phyloP scores from a whole-genome alignment of 257 asterid genomes.

The Nicotiana tabacum region DNA sequence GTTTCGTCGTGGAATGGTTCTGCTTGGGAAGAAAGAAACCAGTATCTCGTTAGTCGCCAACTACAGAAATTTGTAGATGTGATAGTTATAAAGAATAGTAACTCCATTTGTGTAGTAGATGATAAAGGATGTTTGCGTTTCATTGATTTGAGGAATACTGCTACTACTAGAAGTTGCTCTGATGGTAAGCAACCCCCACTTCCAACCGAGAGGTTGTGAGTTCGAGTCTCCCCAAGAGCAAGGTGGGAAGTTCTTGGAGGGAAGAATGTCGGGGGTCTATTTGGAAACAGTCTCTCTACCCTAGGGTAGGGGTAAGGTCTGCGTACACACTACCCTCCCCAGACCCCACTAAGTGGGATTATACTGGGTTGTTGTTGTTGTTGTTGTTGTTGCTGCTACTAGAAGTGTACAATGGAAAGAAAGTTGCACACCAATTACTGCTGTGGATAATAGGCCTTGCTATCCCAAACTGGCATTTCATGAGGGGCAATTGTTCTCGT shows the following conservation, averaged over 20 bases:
- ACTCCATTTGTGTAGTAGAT: constrained; percentile 67
- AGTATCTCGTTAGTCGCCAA: constrained; percentile 22
- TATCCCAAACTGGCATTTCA: constrained; percentile 76
- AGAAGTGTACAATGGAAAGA: constrained; percentile 73
- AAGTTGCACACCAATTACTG: constrained; percentile 53
- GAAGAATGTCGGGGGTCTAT: too few species aligned
- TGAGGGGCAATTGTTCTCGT: constrained; percentile 71
- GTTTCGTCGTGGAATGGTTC: constrained; percentile 73
- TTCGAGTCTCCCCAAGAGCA: too few species aligned
- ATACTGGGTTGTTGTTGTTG: too few species aligned
- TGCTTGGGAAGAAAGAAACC: constrained; percentile 24
- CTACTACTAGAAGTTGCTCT: too few species aligned
- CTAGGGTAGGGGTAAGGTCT: too few species aligned
- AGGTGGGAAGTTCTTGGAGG: too few species aligned
- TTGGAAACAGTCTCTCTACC: too few species aligned
- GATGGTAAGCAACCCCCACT: too few species aligned
- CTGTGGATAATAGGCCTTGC: constrained; percentile 67
- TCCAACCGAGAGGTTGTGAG: too few species aligned
- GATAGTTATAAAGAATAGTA: constrained; percentile 64
- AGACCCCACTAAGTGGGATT: too few species aligned
- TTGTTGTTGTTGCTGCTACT: background rate
- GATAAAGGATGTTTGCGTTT: constrained; percentile 81
- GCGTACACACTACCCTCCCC: too few species aligned
- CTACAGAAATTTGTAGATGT: constrained; percentile 68
- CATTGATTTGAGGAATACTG: constrained; percentile 56